A percentile compares a stretch with the other conserved stretches of the same genome.
phyloP scores from a whole-genome alignment of 371 early-diverging fungal genomes.

The Cokeromyces recurvatus region DNA sequence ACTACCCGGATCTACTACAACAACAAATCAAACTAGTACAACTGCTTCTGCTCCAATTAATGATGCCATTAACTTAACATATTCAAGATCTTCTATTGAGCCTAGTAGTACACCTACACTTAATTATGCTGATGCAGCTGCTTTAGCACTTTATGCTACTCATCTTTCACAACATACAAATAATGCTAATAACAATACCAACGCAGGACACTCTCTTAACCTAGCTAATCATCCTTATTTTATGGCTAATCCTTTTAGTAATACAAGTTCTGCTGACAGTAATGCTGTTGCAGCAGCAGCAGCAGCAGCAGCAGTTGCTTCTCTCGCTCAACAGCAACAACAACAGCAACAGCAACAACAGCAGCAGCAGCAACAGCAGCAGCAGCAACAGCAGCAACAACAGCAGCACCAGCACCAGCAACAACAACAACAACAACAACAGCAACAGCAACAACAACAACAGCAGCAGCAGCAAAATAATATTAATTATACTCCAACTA shows the following conservation, averaged over 20 bases:
- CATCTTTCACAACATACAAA: constrained; percentile 26
- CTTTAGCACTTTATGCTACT: constrained; percentile 38
- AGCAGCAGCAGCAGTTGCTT: constrained; percentile 10
- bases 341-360: constrained; percentile 5
- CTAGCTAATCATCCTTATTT: constrained; percentile 26
- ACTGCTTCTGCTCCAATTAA: not conserved
- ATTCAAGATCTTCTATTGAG: not conserved
- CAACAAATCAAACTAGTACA: not conserved
- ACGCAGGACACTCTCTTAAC: constrained; percentile 4
- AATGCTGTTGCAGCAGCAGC: constrained; percentile 29
- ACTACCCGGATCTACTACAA: not conserved
- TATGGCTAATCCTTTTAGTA: constrained; percentile 6
- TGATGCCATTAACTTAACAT: not conserved
- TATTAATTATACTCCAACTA: not conserved
- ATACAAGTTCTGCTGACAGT: constrained; percentile 9
- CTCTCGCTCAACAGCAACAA: constrained; percentile 3
- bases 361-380: not conserved
- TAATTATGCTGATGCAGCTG: constrained; percentile 38
- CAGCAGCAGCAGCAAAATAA: not conserved
- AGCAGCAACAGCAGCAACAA: not conserved
- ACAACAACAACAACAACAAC: not conserved
- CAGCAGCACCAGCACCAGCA: not conserved
- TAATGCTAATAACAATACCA: constrained; percentile 2
- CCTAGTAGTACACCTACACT: constrained; percentile 13
- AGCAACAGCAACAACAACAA: not conserved